Base-by-base conservation (phyloP, 768 basidiomycete species). In the Phaeotremella skinneri region DNA sequence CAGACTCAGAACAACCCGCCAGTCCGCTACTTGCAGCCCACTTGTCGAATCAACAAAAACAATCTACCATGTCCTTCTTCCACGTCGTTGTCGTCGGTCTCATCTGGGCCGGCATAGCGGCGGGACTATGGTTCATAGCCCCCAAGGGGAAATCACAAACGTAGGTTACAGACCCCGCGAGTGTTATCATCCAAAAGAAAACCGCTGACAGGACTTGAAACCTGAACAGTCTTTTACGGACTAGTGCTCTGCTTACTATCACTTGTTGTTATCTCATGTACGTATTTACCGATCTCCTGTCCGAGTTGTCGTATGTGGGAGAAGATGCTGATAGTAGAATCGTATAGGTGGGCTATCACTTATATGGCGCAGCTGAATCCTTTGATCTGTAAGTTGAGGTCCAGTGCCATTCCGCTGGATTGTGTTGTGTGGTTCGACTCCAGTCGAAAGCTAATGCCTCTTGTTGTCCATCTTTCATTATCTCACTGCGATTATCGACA, bases 331-430 rank as follows among this genome's bases (percentile, higher is more conserved):
- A 6, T 43, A 17, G n/a, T 1, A 31, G 41, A 55, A 47, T 3
- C 30, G 6, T 11, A 25, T 41, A 73, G 71, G 71, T 98, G 93
- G 93, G 87, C 87, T 80, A 85, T 94, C 72, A 92, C 93, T n/a
- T 98, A 94, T 78, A 82, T 96, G 75, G 91, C 92, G 0, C 93
- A 98, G 73, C 77, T 96, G 51, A 86, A 97, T 73, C 93, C 93
- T 34, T 82, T 98, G 51, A 85, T 94, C 71, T 79, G 93, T 93
- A 64, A 61, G 85, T 64, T 45, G 43, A 45, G 13, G 11, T 45
- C 7, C 37, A 39, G 37, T 5, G n/a, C n/a, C n/a, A n/a, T n/a
- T n/a, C n/a, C n/a, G n/a, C n/a, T n/a, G n/a, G n/a, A n/a, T n/a
- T n/a, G n/a, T n/a, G n/a, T n/a, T n/a, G n/a, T n/a, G n/a, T n/a